A percentile compares a stretch with the other conserved stretches of the same genome.
These are phyloP conservation scores for Cordyceps fumosorosea DNA, from an alignment of 2,329 filamentous ascomycete genomes.

Conservation along the genomic window DNA sequence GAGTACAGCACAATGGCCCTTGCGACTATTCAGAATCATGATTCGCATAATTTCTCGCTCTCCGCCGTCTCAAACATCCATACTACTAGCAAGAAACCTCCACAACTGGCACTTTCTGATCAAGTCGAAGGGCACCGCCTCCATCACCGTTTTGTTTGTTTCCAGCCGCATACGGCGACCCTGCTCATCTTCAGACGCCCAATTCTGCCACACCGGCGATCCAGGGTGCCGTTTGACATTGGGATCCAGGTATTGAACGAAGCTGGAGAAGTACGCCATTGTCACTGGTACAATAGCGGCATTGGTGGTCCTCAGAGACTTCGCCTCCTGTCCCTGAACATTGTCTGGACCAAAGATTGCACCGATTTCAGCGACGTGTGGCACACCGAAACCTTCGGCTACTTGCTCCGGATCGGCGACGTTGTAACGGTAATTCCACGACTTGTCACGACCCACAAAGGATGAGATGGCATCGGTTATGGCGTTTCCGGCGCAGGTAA, in stretches of 20 bases:
- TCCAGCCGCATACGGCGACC: constrained; percentile 31
- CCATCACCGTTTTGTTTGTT: constrained; percentile 32
- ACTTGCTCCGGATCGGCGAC: constrained; percentile 33
- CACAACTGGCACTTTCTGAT: constrained; percentile 33
- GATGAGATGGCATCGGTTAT: constrained; percentile 20
- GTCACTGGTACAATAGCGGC: constrained; percentile 37
- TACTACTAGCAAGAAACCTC: constrained; percentile 26
- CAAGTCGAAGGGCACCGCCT: constrained; percentile 28
- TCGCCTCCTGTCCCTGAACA: constrained; percentile 17
- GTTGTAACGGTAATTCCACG: constrained; percentile 46
- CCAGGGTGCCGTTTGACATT: constrained; percentile 28
- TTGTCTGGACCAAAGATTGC: constrained; percentile 42
- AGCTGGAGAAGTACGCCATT: constrained; percentile 45
- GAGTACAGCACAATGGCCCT: neutral
- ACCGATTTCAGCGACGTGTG: constrained; percentile 40
- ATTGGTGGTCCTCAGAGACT: constrained; percentile 40
- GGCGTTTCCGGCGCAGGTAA: constrained; percentile 36
- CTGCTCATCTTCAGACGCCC: constrained; percentile 20
- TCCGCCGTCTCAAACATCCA: constrained; percentile 12
- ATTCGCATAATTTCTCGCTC: neutral
- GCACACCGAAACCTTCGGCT: constrained; percentile 37
- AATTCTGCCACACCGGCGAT: constrained; percentile 36
- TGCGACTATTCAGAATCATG: neutral
- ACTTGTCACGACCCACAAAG: constrained; percentile 13
- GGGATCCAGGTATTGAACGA: constrained; percentile 39